Conservation (phyloP, 805 yeast genomes). For the Candida hungchunana region DNA sequence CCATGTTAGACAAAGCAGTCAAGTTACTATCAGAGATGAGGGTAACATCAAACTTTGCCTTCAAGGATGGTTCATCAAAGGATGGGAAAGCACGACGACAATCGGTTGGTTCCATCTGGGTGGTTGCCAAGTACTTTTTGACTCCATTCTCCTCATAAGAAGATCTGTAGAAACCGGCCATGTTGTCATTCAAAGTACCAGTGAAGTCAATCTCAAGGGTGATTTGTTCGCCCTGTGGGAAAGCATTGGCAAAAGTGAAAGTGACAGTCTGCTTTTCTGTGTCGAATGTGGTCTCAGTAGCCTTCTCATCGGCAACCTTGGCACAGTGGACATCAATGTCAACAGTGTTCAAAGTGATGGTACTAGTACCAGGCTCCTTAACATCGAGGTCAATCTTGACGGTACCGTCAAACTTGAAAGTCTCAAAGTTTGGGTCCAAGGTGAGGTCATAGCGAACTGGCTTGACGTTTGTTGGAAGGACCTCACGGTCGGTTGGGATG, state of each 20-base stretch:
- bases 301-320: conserved; percentile 31
- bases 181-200: conserved; percentile 67
- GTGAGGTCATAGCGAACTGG: conserved; percentile 74
- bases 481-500: conserved; percentile 32
- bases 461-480: conserved; percentile 58
- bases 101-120: conserved; percentile 86
- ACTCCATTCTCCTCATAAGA: conserved; percentile 54
- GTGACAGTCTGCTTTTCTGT: conserved; percentile 60
- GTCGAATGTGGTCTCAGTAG: conserved; percentile 36
- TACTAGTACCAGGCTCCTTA: conserved; percentile 38
- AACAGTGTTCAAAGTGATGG: conserved; percentile 52
- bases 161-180: conserved; percentile 82
- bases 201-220: conserved; percentile 47
- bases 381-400: conserved; percentile 52
- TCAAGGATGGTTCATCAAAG: conserved; percentile 78
- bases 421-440: conserved; percentile 55
- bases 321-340: conserved; percentile 62
- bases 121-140: conserved; percentile 70
- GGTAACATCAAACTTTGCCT: conserved; percentile 65
- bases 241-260: conserved; percentile 48
- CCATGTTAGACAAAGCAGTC: conserved; percentile 69
- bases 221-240: conserved; percentile 36
- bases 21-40: conserved; percentile 52
- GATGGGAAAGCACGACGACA: conserved; percentile 87
- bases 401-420: conserved; percentile 55